Evolutionary conservation across 2,329 filamentous ascomycete species (phyloP), one percentile per base, ranked within the genome.

Genomic region (Alternaria solani): DNA sequence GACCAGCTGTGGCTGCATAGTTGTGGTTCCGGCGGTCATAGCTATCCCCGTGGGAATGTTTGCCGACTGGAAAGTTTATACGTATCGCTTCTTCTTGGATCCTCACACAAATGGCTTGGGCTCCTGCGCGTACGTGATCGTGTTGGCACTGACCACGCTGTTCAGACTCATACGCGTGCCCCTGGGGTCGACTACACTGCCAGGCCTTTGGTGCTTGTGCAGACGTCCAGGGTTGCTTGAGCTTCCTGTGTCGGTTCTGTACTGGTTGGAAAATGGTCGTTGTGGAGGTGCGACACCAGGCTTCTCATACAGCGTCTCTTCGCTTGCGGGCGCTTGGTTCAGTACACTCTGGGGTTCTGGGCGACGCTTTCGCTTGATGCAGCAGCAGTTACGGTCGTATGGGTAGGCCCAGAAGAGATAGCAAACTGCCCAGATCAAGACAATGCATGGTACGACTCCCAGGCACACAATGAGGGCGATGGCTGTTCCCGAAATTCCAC

Each of bases 331-430:
- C 43, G 54, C 55, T 57, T 41, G 46, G 12, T 53, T 53, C 26
- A 55, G 12, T 39, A 62, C 38, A 12, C 64, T 59, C 16, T 60
- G 52, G 11, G 41, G 28, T 28, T 53, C 23, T 14, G 58, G 56
- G 48, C 57, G 52, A 30, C 58, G 68, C 63, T 69, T 70, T 54
- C 67, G 66, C 26, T 62, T 67, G 20, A 62, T 64, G 63, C 70
- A 72, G 47, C 68, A 72, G 55, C 68, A 71, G 53, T 65, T 69
- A 41, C 70, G 70, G 16, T 63, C 62, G 11, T 65, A 61, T 42
- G 65, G 58, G 47, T 72, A 72, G 51, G 63, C 64, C 59, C 69
- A 71, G n/a, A 76, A 66, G 5, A 74, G 67, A 64, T 68, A 76
- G 28, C 68, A 55, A 26, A 71, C 68, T 4, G 70, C 62, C 59